Percentiles rank a stretch among this genome's conserved stretches.
phyloP scores from a whole-genome alignment of 352 stramenopile species.

The Globisporangium parvum region DNA sequence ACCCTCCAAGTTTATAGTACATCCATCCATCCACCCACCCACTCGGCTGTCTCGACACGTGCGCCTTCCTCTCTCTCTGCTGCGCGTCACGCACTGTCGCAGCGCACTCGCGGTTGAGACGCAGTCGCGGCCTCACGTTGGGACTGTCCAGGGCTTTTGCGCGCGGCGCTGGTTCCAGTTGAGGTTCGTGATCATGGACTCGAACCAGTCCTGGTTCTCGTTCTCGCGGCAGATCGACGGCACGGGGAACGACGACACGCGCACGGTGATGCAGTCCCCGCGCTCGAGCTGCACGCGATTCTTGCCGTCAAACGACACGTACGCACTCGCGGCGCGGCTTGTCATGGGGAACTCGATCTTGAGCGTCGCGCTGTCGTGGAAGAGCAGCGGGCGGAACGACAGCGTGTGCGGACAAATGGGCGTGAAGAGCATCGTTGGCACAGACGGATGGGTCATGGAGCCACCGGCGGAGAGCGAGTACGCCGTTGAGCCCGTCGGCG shows the following conservation, averaged over 20 bases:
- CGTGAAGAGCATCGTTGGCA: conserved; percentile 97
- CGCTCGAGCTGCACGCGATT: conserved; percentile 83
- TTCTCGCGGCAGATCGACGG: conserved; percentile 84
- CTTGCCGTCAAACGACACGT: conserved; percentile 91
- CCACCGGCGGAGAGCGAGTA: conserved; percentile 97
- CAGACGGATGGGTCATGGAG: conserved; percentile 96
- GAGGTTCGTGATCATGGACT: conserved; percentile 90
- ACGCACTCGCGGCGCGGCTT: conserved; percentile 63
- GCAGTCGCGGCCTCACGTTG: conserved; percentile 12
- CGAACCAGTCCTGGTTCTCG: conserved; percentile 91
- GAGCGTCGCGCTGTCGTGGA: conserved; percentile 88
- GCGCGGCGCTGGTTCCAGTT: conserved; percentile 89
- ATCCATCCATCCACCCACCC: background rate
- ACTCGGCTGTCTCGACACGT: no score
- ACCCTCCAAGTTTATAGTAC: no score
- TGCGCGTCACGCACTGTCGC: no score
- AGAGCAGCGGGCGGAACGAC: conserved; percentile 89
- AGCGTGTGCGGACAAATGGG: conserved; percentile 98
- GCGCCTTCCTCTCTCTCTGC: background rate
- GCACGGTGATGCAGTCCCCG: conserved; percentile 82
- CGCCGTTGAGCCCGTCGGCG: conserved; percentile 96
- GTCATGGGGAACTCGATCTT: conserved; percentile 87
- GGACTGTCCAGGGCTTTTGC: conserved; percentile 66
- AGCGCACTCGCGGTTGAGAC: no score
- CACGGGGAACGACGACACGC: conserved; percentile 84